Percentiles rank a stretch among this genome's conserved stretches.
Conservation (phyloP, 768 basidiomycete genomes). For the Tricholoma flavovirens region DNA sequence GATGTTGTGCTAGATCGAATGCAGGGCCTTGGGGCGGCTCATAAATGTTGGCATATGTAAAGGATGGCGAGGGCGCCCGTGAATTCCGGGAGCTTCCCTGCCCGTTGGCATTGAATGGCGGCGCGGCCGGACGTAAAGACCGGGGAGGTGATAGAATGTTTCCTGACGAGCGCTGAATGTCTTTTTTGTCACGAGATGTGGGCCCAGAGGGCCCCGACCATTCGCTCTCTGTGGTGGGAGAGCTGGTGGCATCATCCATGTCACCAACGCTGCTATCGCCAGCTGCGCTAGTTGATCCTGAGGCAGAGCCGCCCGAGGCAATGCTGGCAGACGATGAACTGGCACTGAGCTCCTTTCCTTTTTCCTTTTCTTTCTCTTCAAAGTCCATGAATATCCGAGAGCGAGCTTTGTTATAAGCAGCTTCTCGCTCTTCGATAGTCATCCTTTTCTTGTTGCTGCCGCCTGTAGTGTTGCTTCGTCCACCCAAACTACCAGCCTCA, state of each 20-base stretch:
- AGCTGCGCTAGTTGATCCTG: conserved; percentile 44
- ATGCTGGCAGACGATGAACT: conserved; percentile 73
- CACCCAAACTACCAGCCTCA: conserved; percentile 72
- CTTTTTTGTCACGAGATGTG: conserved; percentile 50
- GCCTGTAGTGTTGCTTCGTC: conserved; percentile 58
- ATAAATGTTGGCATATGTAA: conserved; percentile 69
- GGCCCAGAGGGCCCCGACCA: conserved; percentile 56
- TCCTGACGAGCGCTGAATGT: conserved; percentile 38
- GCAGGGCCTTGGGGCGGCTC: conserved; percentile 47
- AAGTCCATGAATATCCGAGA: conserved; percentile 84
- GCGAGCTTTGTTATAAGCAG: conserved; percentile 84
- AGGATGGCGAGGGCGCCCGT: conserved; percentile 69
- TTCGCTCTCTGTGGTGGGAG: conserved; percentile 77
- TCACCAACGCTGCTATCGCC: conserved; percentile 61
- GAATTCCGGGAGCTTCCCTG: conserved; percentile 66
- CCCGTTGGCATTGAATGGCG: conserved; percentile 43
- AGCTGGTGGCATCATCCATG: conserved; percentile 62
- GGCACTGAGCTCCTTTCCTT: conserved; percentile 68
- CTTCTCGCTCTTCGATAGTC: conserved; percentile 83
- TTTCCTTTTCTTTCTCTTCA: conserved; percentile 66
- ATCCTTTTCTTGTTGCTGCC: conserved; percentile 61
- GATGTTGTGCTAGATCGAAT: conserved; percentile 46
- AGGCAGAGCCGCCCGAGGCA: conserved; percentile 64
- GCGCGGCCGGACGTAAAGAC: conserved; percentile 50
- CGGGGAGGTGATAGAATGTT: conserved; percentile 51